phyloP scores from a whole-genome alignment of 345 rosid genomes.

The Cardamine occulta region DNA sequence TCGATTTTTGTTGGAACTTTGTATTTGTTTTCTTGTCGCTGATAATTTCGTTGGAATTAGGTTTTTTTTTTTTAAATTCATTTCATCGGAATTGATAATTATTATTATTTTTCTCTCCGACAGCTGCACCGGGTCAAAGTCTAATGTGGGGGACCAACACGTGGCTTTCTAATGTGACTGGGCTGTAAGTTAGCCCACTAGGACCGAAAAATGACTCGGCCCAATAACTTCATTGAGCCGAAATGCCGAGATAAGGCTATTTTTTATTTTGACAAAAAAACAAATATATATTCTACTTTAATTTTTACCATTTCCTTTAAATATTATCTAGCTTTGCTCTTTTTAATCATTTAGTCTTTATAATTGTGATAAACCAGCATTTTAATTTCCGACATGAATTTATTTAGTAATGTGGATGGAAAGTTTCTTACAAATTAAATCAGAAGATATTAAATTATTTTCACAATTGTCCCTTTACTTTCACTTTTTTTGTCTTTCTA shows the following conservation, averaged over 20 bases:
- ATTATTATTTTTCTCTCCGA: background rate
- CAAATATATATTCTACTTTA: no score
- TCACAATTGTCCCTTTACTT: background rate
- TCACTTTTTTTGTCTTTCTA: conserved; percentile 15
- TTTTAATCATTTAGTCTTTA: background rate
- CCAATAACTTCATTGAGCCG: background rate
- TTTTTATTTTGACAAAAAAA: no score
- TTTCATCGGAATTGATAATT: conserved; percentile 9
- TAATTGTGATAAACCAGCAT: background rate
- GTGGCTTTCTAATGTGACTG: background rate
- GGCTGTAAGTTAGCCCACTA: background rate
- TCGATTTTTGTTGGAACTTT: conserved; percentile 39
- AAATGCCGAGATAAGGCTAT: no score
- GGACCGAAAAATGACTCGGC: background rate
- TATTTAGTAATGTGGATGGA: background rate
- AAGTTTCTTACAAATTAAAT: background rate
- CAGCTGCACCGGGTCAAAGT: conserved; percentile 36
- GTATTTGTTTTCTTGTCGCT: conserved; percentile 28
- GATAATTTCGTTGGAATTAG: background rate
- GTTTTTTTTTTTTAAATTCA: background rate
- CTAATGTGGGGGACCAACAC: conserved; percentile 15
- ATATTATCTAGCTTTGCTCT: background rate
- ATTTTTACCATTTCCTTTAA: no score
- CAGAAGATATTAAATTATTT: background rate
- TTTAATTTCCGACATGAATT: background rate